Percentiles rank a stretch among this genome's conserved stretches.
Conservation (phyloP, 495 filamentous ascomycete species). For the Bombardia bombarda region DNA sequence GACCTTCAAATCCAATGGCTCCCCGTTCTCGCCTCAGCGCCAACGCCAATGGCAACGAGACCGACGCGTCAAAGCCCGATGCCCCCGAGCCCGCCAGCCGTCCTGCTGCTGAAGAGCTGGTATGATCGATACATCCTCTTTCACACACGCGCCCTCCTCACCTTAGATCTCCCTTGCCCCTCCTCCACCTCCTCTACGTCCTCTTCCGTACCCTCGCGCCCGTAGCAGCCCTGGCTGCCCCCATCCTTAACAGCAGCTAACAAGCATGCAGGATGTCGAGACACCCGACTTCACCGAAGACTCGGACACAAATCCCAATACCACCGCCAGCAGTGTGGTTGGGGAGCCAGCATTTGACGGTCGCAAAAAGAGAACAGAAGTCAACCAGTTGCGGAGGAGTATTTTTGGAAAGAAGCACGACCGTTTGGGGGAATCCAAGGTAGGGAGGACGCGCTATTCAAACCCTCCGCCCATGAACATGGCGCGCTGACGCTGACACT, state of each 20-base stretch:
- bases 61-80: slow-evolving; percentile 53
- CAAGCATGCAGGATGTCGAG: slow-evolving; percentile 52
- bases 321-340: slow-evolving; percentile 78
- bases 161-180: too few relatives aligned
- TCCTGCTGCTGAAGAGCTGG: slow-evolving; percentile 37
- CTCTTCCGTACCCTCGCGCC: too few relatives aligned
- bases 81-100: slow-evolving; percentile 43
- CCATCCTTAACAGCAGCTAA: slow-evolving; percentile 11
- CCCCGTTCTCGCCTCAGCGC: slow-evolving; percentile 40
- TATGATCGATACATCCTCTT: slow-evolving; percentile 16
- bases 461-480: not conserved
- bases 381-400: slow-evolving; percentile 76
- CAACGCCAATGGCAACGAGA: slow-evolving; percentile 32
- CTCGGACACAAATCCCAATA: slow-evolving; percentile 84
- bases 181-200: too few relatives aligned
- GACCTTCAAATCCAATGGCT: slow-evolving; percentile 49
- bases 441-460: slow-evolving; percentile 29
- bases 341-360: slow-evolving; percentile 69
- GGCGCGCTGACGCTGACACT: slow-evolving; percentile 4
- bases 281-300: slow-evolving; percentile 87
- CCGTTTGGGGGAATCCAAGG: slow-evolving; percentile 81
- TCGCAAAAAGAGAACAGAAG: slow-evolving; percentile 75
- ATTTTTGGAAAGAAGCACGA: slow-evolving; percentile 94
- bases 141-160: too few relatives aligned
- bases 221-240: too few relatives aligned